Conservation (phyloP, 768 basidiomycete species). For the Paxillus rubicundulus region DNA sequence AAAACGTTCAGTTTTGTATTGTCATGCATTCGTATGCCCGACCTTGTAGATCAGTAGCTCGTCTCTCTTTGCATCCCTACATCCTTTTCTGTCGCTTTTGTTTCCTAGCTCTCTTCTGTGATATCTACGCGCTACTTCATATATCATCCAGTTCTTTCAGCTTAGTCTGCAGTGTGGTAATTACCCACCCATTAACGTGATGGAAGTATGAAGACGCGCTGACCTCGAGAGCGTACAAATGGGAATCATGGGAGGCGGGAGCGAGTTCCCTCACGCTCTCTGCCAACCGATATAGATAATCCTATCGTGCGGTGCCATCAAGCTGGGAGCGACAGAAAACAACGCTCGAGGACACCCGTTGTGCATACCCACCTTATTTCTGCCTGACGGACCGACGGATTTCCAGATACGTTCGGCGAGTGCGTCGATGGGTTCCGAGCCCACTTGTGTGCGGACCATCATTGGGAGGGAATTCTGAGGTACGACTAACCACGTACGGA, state of each 20-base stretch:
- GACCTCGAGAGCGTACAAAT: conserved; percentile 77
- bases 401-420: conserved; percentile 71
- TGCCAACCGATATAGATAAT: conserved; percentile 81
- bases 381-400: conserved; percentile 83
- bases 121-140: neutral
- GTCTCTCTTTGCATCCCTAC: no score
- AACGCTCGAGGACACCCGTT: neutral
- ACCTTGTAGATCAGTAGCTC: no score
- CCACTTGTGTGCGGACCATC: conserved; percentile 53
- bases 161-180: neutral
- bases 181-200: neutral
- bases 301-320: conserved; percentile 41
- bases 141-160: neutral
- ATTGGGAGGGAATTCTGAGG: neutral
- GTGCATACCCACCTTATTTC: conserved; percentile 64
- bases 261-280: conserved; percentile 71
- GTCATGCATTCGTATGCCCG: no score
- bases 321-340: no score
- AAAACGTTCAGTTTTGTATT: no score
- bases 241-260: conserved; percentile 70
- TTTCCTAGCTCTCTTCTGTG: neutral
- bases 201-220: conserved; percentile 8
- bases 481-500: conserved; percentile 49
- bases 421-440: conserved; percentile 70
- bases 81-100: no score